Conservation (phyloP, 1,284 basidiomycete genomes). For the Thecaphora frezii region DNA sequence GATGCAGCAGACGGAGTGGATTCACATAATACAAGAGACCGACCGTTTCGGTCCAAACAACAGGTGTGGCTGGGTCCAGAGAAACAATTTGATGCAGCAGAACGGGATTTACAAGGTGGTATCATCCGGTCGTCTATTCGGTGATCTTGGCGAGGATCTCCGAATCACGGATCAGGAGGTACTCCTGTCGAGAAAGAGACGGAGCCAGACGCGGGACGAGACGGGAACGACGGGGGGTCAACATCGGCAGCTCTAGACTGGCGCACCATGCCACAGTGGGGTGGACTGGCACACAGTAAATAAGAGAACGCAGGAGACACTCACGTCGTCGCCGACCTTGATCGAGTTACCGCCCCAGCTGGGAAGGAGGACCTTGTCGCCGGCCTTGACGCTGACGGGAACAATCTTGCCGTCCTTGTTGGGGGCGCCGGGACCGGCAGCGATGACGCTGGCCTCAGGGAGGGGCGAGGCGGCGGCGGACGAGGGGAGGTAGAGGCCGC, state of each 20-base stretch:
- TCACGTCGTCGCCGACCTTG: conserved; percentile 93
- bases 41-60: too few species aligned
- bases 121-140: too few species aligned
- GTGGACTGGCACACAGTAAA: conserved; percentile 1
- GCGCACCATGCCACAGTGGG: too few species aligned
- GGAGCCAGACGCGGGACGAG: background rate
- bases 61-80: too few species aligned
- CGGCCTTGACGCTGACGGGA: conserved; percentile 79
- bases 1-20: too few species aligned
- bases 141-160: conserved; percentile 96
- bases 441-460: conserved; percentile 94
- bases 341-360: conserved; percentile 94
- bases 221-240: conserved; percentile 1
- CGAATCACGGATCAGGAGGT: conserved; percentile 88
- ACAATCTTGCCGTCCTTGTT: conserved; percentile 79
- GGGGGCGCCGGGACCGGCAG: conserved; percentile 87
- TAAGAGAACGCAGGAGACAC: conserved; percentile 55
- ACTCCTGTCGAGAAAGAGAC: conserved; percentile 68
- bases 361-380: conserved; percentile 89
- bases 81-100: too few species aligned
- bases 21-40: too few species aligned
- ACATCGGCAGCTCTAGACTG: too few species aligned
- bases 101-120: too few species aligned
- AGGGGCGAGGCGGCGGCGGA: conserved; percentile 79
- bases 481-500: conserved; percentile 87